A percentile compares a stretch with the other conserved stretches of the same genome.
phyloP scores from a whole-genome alignment of 352 stramenopile species.

The Globisporangium paroecandrum region DNA sequence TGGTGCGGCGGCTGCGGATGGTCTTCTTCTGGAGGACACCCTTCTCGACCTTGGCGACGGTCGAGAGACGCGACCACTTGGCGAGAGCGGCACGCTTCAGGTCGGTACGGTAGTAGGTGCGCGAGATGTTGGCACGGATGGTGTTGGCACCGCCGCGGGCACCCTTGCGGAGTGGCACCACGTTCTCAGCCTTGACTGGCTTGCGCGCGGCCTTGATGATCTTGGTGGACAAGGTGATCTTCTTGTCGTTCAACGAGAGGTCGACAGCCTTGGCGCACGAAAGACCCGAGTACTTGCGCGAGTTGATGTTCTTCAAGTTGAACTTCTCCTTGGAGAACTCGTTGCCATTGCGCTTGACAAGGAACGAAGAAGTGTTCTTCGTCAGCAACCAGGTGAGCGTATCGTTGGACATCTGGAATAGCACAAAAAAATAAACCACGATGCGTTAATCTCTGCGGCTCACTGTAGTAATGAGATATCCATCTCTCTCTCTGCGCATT shows the following conservation, averaged over 20 bases:
- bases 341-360: slow-evolving; percentile 90
- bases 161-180: slow-evolving; percentile 79
- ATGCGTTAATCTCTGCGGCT: background rate
- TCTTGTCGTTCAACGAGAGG: slow-evolving; percentile 87
- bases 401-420: slow-evolving; percentile 86
- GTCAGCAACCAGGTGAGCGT: slow-evolving; percentile 96
- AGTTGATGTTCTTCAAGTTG: slow-evolving; percentile 95
- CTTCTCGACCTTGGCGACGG: slow-evolving; percentile 87
- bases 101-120: slow-evolving; percentile 86
- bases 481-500: background rate
- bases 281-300: slow-evolving; percentile 96
- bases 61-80: slow-evolving; percentile 84
- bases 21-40: slow-evolving; percentile 82
- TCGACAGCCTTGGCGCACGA: slow-evolving; percentile 92
- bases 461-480: background rate
- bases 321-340: slow-evolving; percentile 93
- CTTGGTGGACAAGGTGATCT: slow-evolving; percentile 83
- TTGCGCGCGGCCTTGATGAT: slow-evolving; percentile 69
- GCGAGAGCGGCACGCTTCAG: slow-evolving; percentile 82
- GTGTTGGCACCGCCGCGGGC: slow-evolving; percentile 79
- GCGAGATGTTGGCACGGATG: slow-evolving; percentile 86
- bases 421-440: background rate
- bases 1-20: slow-evolving; percentile 79
- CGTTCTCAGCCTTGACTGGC: slow-evolving; percentile 68
- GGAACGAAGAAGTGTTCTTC: slow-evolving; percentile 95